Evolutionary conservation across 2,329 filamentous ascomycete genomes (phyloP).

Genomic region (Cytospora paraplurivora): DNA sequence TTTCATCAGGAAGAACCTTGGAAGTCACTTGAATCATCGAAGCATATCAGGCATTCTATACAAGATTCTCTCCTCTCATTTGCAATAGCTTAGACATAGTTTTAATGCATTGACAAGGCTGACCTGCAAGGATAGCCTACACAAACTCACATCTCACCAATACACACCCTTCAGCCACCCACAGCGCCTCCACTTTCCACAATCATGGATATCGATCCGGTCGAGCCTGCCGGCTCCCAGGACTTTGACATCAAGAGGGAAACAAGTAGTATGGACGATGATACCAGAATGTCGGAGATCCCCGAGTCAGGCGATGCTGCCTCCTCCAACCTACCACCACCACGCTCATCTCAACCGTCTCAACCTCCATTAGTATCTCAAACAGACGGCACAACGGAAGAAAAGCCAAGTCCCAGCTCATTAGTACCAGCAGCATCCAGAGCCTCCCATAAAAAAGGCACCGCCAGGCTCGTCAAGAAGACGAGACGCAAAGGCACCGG

Average conservation of each 20-base stretch:
- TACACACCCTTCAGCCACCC: constrained; percentile 11
- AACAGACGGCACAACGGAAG: constrained; percentile 6
- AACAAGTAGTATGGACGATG: constrained; percentile 21
- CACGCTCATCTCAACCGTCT: constrained; percentile 22
- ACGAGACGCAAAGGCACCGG: constrained; percentile 18
- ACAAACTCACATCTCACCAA: constrained; percentile 25
- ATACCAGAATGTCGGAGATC: constrained; percentile 25
- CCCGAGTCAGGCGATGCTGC: constrained; percentile 22
- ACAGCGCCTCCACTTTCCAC: constrained; percentile 2
- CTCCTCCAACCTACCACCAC: constrained; percentile 4
- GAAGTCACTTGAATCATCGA: not conserved
- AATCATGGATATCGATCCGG: constrained; percentile 22
- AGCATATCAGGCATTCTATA: no score
- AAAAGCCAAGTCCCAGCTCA: not conserved
- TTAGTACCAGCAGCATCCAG: constrained; percentile 10
- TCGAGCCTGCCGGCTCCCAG: constrained; percentile 2
- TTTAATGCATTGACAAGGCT: not conserved
- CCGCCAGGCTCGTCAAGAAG: constrained; percentile 44
- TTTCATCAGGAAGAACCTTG: not conserved
- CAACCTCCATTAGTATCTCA: constrained; percentile 20
- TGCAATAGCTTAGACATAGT: not conserved
- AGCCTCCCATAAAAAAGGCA: constrained; percentile 38
- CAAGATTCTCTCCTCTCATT: not conserved
- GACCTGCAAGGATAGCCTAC: constrained; percentile 17
- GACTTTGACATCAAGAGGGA: constrained; percentile 24